Percentiles rank a stretch among this genome's conserved stretches.
Conservation (phyloP, 768 basidiomycete species). For the Leccinum barrowsii region DNA sequence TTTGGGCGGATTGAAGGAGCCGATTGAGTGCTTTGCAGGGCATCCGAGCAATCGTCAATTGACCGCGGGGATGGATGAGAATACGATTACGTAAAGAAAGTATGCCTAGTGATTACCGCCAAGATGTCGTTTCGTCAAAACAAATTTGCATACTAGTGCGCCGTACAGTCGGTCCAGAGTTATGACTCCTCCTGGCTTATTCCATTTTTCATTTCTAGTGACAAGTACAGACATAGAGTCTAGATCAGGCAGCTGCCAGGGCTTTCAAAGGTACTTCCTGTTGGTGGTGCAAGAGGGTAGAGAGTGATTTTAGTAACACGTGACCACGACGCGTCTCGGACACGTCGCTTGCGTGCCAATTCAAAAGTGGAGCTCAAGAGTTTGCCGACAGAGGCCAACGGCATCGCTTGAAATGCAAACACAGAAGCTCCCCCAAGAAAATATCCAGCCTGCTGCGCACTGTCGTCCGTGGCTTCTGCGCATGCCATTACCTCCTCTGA, state of each 20-base stretch:
- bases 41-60: neutral
- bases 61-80: no score
- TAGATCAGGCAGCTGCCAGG: neutral
- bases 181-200: neutral
- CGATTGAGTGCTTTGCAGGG: conserved; percentile 3
- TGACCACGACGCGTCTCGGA: conserved; percentile 19
- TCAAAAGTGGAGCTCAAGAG: conserved; percentile 5
- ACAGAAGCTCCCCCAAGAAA: conserved; percentile 7
- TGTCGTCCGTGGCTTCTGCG: neutral
- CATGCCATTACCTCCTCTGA: conserved; percentile 7
- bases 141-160: no score
- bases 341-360: conserved; percentile 1
- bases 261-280: neutral
- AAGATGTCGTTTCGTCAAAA: no score
- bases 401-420: conserved; percentile 22
- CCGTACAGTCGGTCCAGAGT: neutral
- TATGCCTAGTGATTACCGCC: no score
- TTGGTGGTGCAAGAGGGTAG: neutral
- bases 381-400: conserved; percentile 24
- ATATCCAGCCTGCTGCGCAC: neutral
- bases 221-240: neutral
- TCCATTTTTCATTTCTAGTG: neutral
- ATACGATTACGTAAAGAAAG: neutral
- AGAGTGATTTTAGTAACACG: conserved; percentile 26
- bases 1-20: conserved; percentile 1